Conservation (phyloP, 2,329 filamentous ascomycete genomes). For the Lojkania enalia region DNA sequence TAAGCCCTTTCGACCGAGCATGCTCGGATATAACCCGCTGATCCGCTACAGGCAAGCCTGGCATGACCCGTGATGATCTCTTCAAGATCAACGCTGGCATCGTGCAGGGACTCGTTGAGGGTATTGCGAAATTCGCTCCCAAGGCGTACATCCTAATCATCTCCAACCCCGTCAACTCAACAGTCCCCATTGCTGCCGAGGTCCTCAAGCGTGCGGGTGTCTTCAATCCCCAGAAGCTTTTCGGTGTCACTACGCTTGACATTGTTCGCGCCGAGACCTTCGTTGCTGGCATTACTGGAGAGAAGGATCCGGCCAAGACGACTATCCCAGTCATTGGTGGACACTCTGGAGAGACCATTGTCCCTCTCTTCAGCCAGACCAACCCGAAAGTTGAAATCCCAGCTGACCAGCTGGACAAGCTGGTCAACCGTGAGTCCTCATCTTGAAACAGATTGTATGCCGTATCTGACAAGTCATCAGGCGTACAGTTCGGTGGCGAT, state of each 20-base stretch:
- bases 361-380: constrained; percentile 93
- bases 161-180: constrained; percentile 99
- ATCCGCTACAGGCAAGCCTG: constrained; percentile 82
- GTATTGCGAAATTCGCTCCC: constrained; percentile 82
- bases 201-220: constrained; percentile 90
- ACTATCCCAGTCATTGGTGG: constrained; percentile 92
- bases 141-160: constrained; percentile 97
- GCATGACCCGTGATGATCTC: constrained; percentile 98
- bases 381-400: constrained; percentile 80
- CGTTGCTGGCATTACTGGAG: constrained; percentile 80
- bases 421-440: constrained; percentile 73
- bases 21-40: constrained; percentile 7
- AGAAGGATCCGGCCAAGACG: constrained; percentile 79
- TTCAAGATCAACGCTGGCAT: constrained; percentile 99
- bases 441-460: neutral
- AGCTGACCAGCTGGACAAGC: constrained; percentile 82
- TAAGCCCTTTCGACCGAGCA: constrained; percentile 48
- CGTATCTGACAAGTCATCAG: constrained; percentile 40
- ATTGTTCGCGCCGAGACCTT: constrained; percentile 98
- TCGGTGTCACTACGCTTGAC: constrained; percentile 98
- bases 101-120: constrained; percentile 89
- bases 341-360: constrained; percentile 97
- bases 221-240: constrained; percentile 94
- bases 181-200: constrained; percentile 95
- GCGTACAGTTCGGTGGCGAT: constrained; percentile 95